Percentiles rank a stretch among this genome's conserved stretches.
Evolutionary conservation across 441 rosid genomes (phyloP).

Genomic region (Populus trichocarpa): DNA sequence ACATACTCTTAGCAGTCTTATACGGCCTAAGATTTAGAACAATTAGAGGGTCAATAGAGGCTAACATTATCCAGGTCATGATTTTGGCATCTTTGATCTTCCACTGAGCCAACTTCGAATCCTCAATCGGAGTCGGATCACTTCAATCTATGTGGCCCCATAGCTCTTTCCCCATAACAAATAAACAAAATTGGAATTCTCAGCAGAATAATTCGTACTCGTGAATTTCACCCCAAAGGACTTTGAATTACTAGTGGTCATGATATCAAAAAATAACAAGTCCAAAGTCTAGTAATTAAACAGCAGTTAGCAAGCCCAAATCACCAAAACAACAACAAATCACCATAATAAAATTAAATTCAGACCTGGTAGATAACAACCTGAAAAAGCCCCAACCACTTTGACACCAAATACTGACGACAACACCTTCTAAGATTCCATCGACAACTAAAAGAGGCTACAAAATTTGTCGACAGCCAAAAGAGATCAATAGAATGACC

Average conservation of each 20-base stretch:
- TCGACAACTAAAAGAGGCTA: neutral
- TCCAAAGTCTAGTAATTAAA: neutral
- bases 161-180: neutral
- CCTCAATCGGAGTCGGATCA: neutral
- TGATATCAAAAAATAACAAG: neutral
- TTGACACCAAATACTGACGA: neutral
- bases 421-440: neutral
- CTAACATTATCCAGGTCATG: neutral
- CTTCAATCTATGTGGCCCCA: neutral
- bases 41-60: neutral
- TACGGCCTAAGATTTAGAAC: neutral
- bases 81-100: neutral
- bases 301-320: neutral
- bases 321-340: neutral
- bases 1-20: no score
- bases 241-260: neutral
- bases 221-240: neutral
- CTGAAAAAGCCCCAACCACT: neutral
- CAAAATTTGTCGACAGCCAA: neutral
- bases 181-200: conserved; percentile 7
- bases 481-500: neutral
- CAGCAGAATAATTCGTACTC: neutral
- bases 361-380: neutral
- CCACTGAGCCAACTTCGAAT: neutral
- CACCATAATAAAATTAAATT: neutral